Base-by-base conservation (phyloP, 23 red algal genomes). In the Gracilariopsis chorda region DNA sequence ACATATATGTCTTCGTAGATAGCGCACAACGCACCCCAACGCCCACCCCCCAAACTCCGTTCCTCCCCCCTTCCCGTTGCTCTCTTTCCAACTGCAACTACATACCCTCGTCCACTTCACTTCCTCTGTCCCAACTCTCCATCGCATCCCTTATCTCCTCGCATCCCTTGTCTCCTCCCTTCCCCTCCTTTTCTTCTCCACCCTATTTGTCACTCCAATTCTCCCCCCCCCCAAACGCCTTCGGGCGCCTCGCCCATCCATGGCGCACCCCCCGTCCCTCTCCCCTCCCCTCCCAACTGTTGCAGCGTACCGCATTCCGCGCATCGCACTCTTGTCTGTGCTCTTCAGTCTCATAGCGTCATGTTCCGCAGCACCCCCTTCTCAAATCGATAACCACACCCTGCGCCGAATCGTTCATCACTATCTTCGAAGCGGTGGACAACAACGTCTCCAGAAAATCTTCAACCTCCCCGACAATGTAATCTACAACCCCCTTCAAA, bases 391-490 rank as follows among this genome's bases (percentile, higher is more conserved):
- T 13, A 33, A 42, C 34, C 4, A 14, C 7, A 19, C 63, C 16
- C 63, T 70, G 34, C 63, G 23, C 33, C 30, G 24, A 7, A 70
- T 37, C 11, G 81, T 86, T 21, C 60, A 70, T 40, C 37, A 40
- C 7, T 86, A 86, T 32, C 81, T 86, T 48, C 12, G 49, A 7
- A 86, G 69, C 36, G 81, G 81, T 28, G 81, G 81, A 8, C 63
- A 86, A 10, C 60, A 67, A 70, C 32, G 58, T n/a, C 17, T 48
- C 23, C 59, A 71, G 55, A 7, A 70, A 47, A 35, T 60, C 16
- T 49, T 86, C 81, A 68, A 68, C 40, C 57, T 86, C 1, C 24
- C 55, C 20, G 58, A 34, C 2, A 29, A 71, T 68, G 81, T 86
- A 42, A 16, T 61, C 28, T 68, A 68, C 63, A 86, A 86, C 60